Evolutionary conservation across 257 asterid genomes (phyloP).

Genomic region (Solanum clarkiae): DNA sequence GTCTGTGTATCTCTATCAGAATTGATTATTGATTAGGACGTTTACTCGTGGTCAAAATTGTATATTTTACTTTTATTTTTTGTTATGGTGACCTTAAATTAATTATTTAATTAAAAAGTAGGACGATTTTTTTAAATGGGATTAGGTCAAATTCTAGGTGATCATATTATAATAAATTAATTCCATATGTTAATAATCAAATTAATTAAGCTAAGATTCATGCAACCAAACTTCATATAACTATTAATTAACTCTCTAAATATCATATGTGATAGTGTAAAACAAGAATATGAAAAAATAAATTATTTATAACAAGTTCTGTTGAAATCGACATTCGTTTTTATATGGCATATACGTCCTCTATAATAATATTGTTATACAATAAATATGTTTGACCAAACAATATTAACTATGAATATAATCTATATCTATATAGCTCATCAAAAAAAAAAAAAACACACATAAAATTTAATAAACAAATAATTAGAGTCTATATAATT

Average conservation of each 20-base stretch:
- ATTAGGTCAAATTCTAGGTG: background rate
- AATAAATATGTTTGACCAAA: too few relatives aligned
- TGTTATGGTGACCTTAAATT: background rate
- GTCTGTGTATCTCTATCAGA: background rate
- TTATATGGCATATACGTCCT: too few relatives aligned
- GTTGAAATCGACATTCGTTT: too few relatives aligned
- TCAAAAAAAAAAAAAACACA: too few relatives aligned
- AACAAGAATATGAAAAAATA: too few relatives aligned
- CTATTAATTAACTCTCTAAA: background rate
- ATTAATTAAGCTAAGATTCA: background rate
- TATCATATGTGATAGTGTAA: background rate
- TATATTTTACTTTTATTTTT: background rate
- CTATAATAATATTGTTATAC: too few relatives aligned
- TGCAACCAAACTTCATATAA: background rate
- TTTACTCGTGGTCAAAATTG: background rate
- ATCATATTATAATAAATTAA: background rate
- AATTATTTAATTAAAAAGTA: background rate
- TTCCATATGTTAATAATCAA: background rate
- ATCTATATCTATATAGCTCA: too few relatives aligned
- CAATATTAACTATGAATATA: too few relatives aligned
- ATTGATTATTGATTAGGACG: background rate
- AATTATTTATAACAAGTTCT: too few relatives aligned
- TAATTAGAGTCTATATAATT: too few relatives aligned
- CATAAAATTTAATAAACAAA: too few relatives aligned
- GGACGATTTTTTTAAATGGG: background rate